A percentile compares a stretch with the other conserved stretches of the same genome.
Evolutionary conservation across 2,329 filamentous ascomycete genomes (phyloP).

Genomic region (Colletotrichum euphorbiae): DNA sequence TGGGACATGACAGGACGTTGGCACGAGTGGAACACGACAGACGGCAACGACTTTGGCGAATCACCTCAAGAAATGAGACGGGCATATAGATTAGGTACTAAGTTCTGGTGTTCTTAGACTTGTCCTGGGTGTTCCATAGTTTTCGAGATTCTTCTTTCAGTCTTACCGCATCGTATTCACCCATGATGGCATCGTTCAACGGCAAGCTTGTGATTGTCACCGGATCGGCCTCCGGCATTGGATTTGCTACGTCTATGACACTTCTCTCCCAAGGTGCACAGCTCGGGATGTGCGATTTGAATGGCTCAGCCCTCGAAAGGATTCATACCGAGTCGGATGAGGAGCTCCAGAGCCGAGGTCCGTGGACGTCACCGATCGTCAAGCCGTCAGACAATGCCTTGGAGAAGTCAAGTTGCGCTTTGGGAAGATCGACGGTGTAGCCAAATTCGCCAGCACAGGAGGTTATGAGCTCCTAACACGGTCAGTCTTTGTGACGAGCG

Average conservation of each 20-base stretch:
- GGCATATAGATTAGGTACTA: too few relatives aligned
- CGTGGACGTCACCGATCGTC: conserved; percentile 13
- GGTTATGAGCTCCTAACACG: conserved; percentile 28
- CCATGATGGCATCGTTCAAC: background rate
- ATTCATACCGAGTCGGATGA: background rate
- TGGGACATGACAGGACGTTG: too few relatives aligned
- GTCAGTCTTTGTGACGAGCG: conserved; percentile 22
- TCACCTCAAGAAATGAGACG: too few relatives aligned
- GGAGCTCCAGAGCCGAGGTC: conserved; percentile 1
- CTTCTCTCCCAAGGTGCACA: conserved; percentile 23
- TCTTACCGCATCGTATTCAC: background rate
- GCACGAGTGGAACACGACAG: background rate
- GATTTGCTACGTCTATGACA: conserved; percentile 12
- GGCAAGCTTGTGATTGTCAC: conserved; percentile 18
- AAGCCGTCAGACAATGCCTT: background rate
- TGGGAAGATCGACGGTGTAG: conserved; percentile 16
- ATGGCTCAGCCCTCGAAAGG: background rate
- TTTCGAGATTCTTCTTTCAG: background rate
- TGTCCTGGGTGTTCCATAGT: too few relatives aligned
- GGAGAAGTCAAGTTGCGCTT: conserved; percentile 9
- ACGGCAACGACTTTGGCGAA: too few relatives aligned
- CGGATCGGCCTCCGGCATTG: conserved; percentile 30
- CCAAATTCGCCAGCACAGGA: conserved; percentile 32
- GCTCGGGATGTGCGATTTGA: conserved; percentile 21
- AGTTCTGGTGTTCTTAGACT: background rate